These are phyloP conservation scores for Nicotiana sylvestris DNA, from an alignment of 257 asterid species.

Conservation along the genomic window DNA sequence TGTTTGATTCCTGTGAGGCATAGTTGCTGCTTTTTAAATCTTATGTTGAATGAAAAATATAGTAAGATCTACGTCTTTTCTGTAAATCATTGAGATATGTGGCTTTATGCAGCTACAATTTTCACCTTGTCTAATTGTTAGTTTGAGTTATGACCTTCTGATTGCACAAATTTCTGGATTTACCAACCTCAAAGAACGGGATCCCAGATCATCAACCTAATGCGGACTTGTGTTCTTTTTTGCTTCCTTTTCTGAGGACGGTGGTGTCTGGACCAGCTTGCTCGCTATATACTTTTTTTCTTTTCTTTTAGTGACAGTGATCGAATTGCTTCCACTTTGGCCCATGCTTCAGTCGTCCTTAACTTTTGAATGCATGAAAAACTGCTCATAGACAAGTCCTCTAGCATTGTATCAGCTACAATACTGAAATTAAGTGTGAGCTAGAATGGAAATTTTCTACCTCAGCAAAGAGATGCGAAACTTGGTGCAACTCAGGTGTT, in stretches of 20 bases:
- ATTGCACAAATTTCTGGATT: background rate
- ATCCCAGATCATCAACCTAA: background rate
- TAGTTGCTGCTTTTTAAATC: background rate
- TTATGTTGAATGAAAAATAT: background rate
- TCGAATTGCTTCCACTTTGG: background rate
- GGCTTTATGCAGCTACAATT: background rate
- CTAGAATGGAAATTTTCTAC: background rate
- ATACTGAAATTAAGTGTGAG: no score
- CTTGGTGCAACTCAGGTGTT: background rate
- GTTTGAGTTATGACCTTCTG: background rate
- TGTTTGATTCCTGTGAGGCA: background rate
- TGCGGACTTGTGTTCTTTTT: background rate
- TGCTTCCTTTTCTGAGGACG: background rate
- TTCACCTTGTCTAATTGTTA: background rate
- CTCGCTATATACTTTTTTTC: no score
- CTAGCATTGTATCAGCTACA: background rate
- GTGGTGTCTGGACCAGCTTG: no score
- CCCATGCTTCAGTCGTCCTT: background rate
- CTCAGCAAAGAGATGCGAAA: background rate
- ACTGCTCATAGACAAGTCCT: background rate
- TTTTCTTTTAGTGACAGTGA: background rate
- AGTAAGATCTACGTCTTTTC: background rate
- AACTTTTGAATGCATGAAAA: background rate
- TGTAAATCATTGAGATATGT: background rate
- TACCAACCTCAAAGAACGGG: background rate